Evolutionary conservation across 306 rosid genomes (phyloP).

Genomic region (Mimosa bimucronata): DNA sequence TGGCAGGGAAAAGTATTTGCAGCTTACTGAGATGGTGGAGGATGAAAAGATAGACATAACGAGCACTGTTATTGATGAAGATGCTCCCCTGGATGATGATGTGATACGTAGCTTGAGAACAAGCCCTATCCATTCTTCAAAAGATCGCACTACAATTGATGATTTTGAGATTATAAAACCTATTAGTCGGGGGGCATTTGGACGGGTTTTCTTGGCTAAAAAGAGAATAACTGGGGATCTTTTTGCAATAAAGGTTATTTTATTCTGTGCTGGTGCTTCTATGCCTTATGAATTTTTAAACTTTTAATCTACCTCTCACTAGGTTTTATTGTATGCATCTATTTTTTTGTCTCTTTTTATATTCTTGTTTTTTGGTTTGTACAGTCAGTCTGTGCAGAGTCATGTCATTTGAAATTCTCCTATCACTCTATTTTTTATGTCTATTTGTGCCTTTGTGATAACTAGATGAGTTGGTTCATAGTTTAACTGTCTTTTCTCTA

Average conservation of each 20-base stretch:
- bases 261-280: slow-evolving; percentile 24
- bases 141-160: slow-evolving; percentile 95
- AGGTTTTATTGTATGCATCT: not conserved
- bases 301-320: not conserved
- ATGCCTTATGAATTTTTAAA: not conserved
- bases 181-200: slow-evolving; percentile 99
- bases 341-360: not conserved
- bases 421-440: not conserved
- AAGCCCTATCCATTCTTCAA: slow-evolving; percentile 86
- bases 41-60: slow-evolving; percentile 84
- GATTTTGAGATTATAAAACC: slow-evolving; percentile 97
- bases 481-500: not conserved
- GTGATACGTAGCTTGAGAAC: slow-evolving; percentile 91
- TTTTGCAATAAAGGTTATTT: slow-evolving; percentile 87
- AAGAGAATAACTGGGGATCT: slow-evolving; percentile 99
- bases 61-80: slow-evolving; percentile 84
- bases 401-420: slow-evolving; percentile 13
- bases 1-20: slow-evolving; percentile 95
- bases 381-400: slow-evolving; percentile 9
- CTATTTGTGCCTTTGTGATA: slow-evolving; percentile 24
- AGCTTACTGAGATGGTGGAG: slow-evolving; percentile 92
- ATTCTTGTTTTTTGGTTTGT: not conserved
- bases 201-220: slow-evolving; percentile 97
- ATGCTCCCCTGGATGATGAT: slow-evolving; percentile 86
- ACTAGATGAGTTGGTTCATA: slow-evolving; percentile 17